Conservation (phyloP, 2,329 filamentous ascomycete genomes). For the Zalaria obscura region DNA sequence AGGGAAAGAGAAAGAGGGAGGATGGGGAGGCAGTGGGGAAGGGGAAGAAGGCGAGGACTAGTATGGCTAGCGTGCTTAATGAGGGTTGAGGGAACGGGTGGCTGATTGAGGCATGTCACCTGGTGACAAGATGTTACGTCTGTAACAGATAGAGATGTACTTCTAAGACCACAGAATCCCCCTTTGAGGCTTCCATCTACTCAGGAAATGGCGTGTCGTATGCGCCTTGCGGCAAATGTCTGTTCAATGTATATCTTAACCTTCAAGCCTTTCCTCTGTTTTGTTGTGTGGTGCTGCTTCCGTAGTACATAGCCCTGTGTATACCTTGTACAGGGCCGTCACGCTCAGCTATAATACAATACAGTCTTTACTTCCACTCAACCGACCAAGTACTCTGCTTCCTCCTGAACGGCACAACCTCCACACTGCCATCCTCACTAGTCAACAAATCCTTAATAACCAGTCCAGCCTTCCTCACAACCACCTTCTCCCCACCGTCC, state of each 20-base stretch:
- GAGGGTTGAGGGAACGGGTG: not conserved
- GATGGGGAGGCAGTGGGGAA: slow-evolving; percentile 5
- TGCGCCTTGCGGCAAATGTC: no score
- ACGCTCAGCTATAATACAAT: not conserved
- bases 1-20: slow-evolving; percentile 27
- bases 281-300: not conserved
- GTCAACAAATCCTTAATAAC: slow-evolving; percentile 40
- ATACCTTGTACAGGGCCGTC: no score
- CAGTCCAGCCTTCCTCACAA: slow-evolving; percentile 41
- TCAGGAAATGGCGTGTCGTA: no score
- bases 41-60: slow-evolving; percentile 11
- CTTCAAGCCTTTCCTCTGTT: no score
- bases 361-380: slow-evolving; percentile 19
- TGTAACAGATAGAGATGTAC: no score
- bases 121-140: no score
- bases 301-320: not conserved
- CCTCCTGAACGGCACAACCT: slow-evolving; percentile 52
- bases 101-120: no score
- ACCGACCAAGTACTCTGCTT: slow-evolving; percentile 47
- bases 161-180: no score
- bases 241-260: no score
- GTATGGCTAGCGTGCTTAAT: slow-evolving; percentile 3
- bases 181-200: no score
- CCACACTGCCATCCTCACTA: slow-evolving; percentile 36
- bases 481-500: slow-evolving; percentile 36